Conservation (phyloP, 1,139 yeast genomes). For the Saccharomyces pastorianus region DNA sequence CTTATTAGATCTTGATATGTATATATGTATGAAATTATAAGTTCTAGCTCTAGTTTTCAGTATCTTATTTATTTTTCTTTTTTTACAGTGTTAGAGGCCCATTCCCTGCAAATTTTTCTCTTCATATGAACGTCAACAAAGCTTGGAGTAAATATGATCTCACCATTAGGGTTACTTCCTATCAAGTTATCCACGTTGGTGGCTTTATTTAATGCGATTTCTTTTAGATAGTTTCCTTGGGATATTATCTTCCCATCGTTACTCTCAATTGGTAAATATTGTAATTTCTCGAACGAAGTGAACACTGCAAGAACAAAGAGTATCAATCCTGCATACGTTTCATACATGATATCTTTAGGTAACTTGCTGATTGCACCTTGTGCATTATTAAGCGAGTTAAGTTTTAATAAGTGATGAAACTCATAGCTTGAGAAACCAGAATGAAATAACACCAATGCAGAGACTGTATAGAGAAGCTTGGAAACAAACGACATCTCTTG, state of each 20-base stretch:
- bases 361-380: slow-evolving; percentile 7
- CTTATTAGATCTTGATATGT: background rate
- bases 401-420: slow-evolving; percentile 24
- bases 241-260: slow-evolving; percentile 10
- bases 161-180: slow-evolving; percentile 28
- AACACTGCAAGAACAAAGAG: slow-evolving; percentile 22
- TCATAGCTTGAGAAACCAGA: slow-evolving; percentile 31
- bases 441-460: slow-evolving; percentile 25
- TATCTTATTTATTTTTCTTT: background rate
- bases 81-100: slow-evolving; percentile 6
- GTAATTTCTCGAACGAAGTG: slow-evolving; percentile 21
- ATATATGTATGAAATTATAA: background rate
- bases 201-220: slow-evolving; percentile 25
- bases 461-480: slow-evolving; percentile 14
- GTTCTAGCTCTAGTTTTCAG: background rate
- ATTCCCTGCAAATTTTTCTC: slow-evolving; percentile 18
- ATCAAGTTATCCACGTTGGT: slow-evolving; percentile 25
- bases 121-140: slow-evolving; percentile 24
- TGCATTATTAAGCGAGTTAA: slow-evolving; percentile 3
- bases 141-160: slow-evolving; percentile 24
- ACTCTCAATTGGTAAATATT: slow-evolving; percentile 21
- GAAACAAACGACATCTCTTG: slow-evolving; percentile 15
- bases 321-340: slow-evolving; percentile 20
- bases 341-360: slow-evolving; percentile 28
- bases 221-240: slow-evolving; percentile 23